Conservation (phyloP, 306 rosid species). For the Nissolia schottii region DNA sequence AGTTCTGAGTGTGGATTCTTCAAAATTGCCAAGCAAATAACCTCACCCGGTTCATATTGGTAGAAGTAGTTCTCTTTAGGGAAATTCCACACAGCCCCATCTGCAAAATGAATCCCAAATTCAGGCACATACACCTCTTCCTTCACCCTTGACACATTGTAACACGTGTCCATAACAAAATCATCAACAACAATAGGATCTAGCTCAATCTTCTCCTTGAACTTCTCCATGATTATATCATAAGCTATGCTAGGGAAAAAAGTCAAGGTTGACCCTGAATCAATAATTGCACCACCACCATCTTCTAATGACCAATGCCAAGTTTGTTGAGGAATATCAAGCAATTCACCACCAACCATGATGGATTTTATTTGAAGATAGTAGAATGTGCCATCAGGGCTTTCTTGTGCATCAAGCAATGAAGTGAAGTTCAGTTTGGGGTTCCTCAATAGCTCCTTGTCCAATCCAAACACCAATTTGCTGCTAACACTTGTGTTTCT, state of each 20-base stretch:
- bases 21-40: slow-evolving; percentile 63
- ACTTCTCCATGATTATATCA: slow-evolving; percentile 50
- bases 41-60: slow-evolving; percentile 43
- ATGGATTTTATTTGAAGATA: slow-evolving; percentile 55
- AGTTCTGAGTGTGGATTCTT: slow-evolving; percentile 49
- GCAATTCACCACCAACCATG: slow-evolving; percentile 54
- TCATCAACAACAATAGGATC: slow-evolving; percentile 33
- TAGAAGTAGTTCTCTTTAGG: slow-evolving; percentile 68
- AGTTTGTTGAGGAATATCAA: slow-evolving; percentile 49
- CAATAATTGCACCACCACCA: slow-evolving; percentile 65
- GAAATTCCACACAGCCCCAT: slow-evolving; percentile 77
- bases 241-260: slow-evolving; percentile 60
- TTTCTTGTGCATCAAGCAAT: slow-evolving; percentile 46
- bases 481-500: slow-evolving; percentile 55
- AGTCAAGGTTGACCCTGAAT: slow-evolving; percentile 73
- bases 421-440: slow-evolving; percentile 60
- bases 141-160: slow-evolving; percentile 59
- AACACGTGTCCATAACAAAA: slow-evolving; percentile 52
- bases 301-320: slow-evolving; percentile 55
- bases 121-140: slow-evolving; percentile 57
- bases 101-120: slow-evolving; percentile 55
- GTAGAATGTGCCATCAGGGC: slow-evolving; percentile 67
- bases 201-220: slow-evolving; percentile 42
- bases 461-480: slow-evolving; percentile 69
- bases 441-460: slow-evolving; percentile 33